Evolutionary conservation across 805 yeast species (phyloP).

Genomic region (Candida manassasensis): DNA sequence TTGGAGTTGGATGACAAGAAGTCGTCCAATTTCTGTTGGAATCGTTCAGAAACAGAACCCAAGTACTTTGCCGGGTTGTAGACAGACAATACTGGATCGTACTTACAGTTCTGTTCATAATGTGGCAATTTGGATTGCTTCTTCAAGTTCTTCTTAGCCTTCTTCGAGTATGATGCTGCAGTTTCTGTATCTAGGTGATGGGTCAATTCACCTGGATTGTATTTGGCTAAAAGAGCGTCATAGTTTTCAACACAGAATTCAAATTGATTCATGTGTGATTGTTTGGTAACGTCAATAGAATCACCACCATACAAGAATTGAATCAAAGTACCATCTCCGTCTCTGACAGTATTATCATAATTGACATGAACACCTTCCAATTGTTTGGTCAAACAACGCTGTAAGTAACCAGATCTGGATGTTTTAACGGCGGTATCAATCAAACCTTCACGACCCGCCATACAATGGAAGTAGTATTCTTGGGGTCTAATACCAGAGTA

Average conservation of each 20-base stretch:
- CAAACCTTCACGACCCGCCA: conserved; percentile 99
- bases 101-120: conserved; percentile 56
- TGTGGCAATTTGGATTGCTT: conserved; percentile 63
- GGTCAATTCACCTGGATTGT: conserved; percentile 70
- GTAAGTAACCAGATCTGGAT: conserved; percentile 95
- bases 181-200: conserved; percentile 79
- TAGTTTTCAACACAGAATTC: conserved; percentile 89
- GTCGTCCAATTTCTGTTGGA: conserved; percentile 73
- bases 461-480: conserved; percentile 98
- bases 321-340: conserved; percentile 87
- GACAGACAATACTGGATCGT: conserved; percentile 84
- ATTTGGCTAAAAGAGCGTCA: conserved; percentile 78
- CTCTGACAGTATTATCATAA: conserved; percentile 93
- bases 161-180: conserved; percentile 78
- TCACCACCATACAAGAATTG: conserved; percentile 99
- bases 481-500: conserved; percentile 97
- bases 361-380: conserved; percentile 93
- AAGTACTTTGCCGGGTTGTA: conserved; percentile 85
- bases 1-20: conserved; percentile 55
- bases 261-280: conserved; percentile 90
- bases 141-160: conserved; percentile 65
- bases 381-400: conserved; percentile 97
- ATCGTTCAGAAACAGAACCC: conserved; percentile 90
- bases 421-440: conserved; percentile 99
- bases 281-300: conserved; percentile 88